Percentiles rank a stretch among this genome's conserved stretches.
Conservation (phyloP, 768 basidiomycete genomes). For the Russula vinacea region DNA sequence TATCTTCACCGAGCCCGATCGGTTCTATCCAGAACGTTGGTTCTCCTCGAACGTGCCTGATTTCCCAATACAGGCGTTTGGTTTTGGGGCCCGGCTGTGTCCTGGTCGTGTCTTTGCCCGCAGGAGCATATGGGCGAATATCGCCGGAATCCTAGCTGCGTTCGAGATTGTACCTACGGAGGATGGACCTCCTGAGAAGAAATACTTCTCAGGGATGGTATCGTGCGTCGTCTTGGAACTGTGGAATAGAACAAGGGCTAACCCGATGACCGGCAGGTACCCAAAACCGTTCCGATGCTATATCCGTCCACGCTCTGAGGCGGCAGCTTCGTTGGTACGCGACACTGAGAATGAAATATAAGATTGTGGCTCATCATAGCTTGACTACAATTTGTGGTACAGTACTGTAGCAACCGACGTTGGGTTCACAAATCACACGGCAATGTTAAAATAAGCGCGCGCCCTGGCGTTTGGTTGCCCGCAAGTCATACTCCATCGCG, state of each 20-base stretch:
- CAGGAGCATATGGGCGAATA: not conserved
- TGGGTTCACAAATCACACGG: too few relatives aligned
- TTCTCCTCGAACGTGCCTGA: not conserved
- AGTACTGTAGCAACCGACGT: too few relatives aligned
- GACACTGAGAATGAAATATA: not conserved
- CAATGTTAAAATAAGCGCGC: too few relatives aligned
- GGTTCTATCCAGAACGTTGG: slow-evolving; percentile 4
- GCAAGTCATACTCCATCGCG: too few relatives aligned
- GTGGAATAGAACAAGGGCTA: not conserved
- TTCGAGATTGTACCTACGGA: not conserved
- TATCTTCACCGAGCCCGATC: slow-evolving; percentile 1
- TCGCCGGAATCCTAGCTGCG: not conserved
- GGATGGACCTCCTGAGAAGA: not conserved
- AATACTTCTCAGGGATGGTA: not conserved
- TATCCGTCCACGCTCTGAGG: slow-evolving; percentile 1
- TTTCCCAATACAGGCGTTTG: not conserved
- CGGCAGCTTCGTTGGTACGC: not conserved
- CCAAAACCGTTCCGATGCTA: not conserved
- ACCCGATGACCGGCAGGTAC: not conserved
- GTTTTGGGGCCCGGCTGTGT: slow-evolving; percentile 3
- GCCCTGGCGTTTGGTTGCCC: too few relatives aligned
- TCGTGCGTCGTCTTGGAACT: not conserved
- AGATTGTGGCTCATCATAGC: not conserved
- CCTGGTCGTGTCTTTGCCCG: slow-evolving; percentile 1
- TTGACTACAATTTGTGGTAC: not conserved